phyloP scores from a whole-genome alignment of 805 yeast genomes.

The Starmera pachycereana region DNA sequence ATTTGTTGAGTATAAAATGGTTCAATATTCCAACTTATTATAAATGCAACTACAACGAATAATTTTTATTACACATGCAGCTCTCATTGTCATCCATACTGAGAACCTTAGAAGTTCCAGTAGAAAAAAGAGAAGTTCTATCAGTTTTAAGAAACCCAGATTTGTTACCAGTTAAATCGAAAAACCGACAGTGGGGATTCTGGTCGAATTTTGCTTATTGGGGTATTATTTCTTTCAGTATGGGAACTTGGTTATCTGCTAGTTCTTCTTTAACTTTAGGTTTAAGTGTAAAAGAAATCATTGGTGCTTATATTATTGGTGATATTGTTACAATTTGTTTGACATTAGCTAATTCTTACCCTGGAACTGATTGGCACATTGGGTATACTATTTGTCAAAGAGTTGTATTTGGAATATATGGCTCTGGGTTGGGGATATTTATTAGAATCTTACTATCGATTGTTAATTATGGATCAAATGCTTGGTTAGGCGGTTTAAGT shows the following conservation, averaged over 20 bases:
- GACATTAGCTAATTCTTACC: slow-evolving; percentile 36
- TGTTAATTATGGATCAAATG: slow-evolving; percentile 37
- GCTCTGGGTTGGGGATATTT: slow-evolving; percentile 30
- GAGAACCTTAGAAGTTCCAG: neutral
- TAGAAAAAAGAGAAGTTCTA: neutral
- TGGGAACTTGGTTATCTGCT: slow-evolving; percentile 36
- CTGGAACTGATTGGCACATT: slow-evolving; percentile 39
- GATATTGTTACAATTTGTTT: slow-evolving; percentile 32
- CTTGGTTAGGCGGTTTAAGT: slow-evolving; percentile 35
- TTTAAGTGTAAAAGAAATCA: slow-evolving; percentile 32
- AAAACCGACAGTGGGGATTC: slow-evolving; percentile 28
- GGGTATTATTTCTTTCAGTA: slow-evolving; percentile 34
- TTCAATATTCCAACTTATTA: no score
- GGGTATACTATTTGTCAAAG: slow-evolving; percentile 34
- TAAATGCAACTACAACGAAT: no score
- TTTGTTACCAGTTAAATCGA: slow-evolving; percentile 7
- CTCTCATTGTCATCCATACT: neutral
- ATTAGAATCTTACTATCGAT: slow-evolving; percentile 34
- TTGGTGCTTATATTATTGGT: slow-evolving; percentile 33
- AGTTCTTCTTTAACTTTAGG: slow-evolving; percentile 35
- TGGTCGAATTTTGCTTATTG: slow-evolving; percentile 32
- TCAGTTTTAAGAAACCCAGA: neutral
- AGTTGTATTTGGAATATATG: slow-evolving; percentile 36
- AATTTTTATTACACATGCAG: no score
- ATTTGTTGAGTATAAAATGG: no score